phyloP scores from a whole-genome alignment of 768 basidiomycete species.

The Lactarius sanguifluus region DNA sequence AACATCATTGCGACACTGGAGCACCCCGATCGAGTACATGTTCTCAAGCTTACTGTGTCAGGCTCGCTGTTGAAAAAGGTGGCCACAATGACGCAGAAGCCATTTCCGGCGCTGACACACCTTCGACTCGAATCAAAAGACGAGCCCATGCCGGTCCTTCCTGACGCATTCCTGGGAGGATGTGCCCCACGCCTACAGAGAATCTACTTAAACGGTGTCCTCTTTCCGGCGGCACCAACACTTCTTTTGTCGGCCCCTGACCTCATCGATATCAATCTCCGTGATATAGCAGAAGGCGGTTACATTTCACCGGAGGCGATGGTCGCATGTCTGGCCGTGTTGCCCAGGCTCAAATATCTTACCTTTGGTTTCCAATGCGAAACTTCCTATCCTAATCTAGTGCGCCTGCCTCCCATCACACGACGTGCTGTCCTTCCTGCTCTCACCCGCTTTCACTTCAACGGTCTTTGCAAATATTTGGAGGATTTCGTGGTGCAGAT shows the following conservation, averaged over 20 bases:
- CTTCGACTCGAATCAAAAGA: not conserved
- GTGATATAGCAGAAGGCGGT: not conserved
- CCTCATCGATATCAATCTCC: not conserved
- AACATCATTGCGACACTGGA: not conserved
- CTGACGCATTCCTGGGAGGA: not conserved
- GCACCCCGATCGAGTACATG: not conserved
- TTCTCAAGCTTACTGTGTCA: not conserved
- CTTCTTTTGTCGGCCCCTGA: not conserved
- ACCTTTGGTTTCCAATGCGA: not conserved
- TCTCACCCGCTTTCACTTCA: not conserved
- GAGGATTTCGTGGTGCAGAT: not conserved
- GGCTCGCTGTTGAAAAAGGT: not conserved
- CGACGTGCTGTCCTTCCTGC: not conserved
- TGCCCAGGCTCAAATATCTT: not conserved
- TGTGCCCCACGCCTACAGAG: not conserved
- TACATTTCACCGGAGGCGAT: not conserved
- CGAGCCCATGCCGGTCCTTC: not conserved
- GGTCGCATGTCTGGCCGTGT: not conserved
- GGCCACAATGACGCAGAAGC: not conserved
- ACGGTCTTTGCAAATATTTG: not conserved
- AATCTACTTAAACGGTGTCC: not conserved
- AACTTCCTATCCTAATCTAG: not conserved
- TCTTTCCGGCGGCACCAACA: not conserved
- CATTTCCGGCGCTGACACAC: not conserved
- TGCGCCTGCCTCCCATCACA: not conserved